Conservation (phyloP, 192 early-diverging fungal species). For the Mortierella antarctica region DNA sequence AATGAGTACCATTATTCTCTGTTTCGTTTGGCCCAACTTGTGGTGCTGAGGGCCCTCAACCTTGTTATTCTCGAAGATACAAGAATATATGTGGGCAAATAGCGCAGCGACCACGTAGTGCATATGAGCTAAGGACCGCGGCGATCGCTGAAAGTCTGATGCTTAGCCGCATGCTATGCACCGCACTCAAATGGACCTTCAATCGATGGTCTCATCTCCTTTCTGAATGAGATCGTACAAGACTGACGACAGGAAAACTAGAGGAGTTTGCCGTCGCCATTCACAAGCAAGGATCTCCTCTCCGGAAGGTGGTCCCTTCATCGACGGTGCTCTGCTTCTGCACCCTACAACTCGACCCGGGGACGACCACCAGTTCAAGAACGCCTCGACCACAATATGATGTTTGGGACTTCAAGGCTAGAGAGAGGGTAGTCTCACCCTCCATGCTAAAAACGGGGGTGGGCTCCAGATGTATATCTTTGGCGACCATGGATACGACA, state of each 20-base stretch:
- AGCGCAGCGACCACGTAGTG: too few relatives aligned
- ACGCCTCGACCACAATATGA: background rate
- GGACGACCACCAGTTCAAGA: too few relatives aligned
- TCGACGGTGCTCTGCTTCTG: too few relatives aligned
- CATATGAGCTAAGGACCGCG: too few relatives aligned
- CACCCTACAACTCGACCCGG: too few relatives aligned
- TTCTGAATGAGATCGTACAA: constrained; percentile 2
- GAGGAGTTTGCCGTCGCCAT: constrained; percentile 3
- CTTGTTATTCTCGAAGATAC: too few relatives aligned
- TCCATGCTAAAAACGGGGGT: too few relatives aligned
- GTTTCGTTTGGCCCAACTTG: too few relatives aligned
- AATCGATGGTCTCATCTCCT: background rate
- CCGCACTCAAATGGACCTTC: background rate
- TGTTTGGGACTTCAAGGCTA: background rate
- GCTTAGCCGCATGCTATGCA: constrained; percentile 1
- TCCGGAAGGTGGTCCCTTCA: background rate
- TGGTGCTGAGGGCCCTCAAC: too few relatives aligned
- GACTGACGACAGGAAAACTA: constrained; percentile 4
- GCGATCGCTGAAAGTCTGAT: background rate
- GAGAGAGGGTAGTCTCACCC: background rate
- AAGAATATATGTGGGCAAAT: too few relatives aligned
- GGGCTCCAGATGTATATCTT: background rate
- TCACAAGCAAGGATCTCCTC: background rate
- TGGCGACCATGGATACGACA: background rate
- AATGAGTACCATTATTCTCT: too few relatives aligned